These are phyloP conservation scores for Colletotrichum paranaense DNA, from an alignment of 2,329 filamentous ascomycete genomes.

Conservation along the genomic window DNA sequence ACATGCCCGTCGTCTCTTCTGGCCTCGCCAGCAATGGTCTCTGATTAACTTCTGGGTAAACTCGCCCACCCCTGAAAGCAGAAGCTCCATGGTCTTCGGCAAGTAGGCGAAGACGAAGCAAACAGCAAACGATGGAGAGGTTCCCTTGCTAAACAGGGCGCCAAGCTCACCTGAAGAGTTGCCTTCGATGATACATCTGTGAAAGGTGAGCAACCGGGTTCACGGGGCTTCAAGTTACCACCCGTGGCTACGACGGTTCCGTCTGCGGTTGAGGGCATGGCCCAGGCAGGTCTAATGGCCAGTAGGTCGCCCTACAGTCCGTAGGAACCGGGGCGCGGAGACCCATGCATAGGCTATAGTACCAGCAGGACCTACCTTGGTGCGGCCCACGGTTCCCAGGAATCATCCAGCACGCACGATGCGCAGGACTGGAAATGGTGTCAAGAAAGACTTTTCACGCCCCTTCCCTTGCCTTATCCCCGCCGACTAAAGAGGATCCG, in stretches of 20 bases:
- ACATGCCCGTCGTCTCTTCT: neutral
- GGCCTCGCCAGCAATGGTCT: neutral
- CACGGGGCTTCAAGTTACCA: neutral
- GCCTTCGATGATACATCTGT: neutral
- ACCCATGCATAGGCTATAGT: slow-evolving; percentile 5
- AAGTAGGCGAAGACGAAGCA: neutral
- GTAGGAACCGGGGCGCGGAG: slow-evolving; percentile 20
- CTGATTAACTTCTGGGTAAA: neutral
- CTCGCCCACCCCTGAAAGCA: neutral
- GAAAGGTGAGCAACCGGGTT: neutral
- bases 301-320: neutral
- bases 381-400: neutral
- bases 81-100: neutral
- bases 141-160: neutral
- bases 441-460: neutral
- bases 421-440: neutral
- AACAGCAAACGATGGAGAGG: neutral
- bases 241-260: neutral
- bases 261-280: neutral
- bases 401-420: neutral
- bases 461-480: neutral
- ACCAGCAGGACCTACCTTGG: slow-evolving; percentile 5
- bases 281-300: neutral
- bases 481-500: neutral
- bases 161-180: neutral